Base-by-base conservation (phyloP, 2,329 filamentous ascomycete genomes). In the Metarhizium rileyi region DNA sequence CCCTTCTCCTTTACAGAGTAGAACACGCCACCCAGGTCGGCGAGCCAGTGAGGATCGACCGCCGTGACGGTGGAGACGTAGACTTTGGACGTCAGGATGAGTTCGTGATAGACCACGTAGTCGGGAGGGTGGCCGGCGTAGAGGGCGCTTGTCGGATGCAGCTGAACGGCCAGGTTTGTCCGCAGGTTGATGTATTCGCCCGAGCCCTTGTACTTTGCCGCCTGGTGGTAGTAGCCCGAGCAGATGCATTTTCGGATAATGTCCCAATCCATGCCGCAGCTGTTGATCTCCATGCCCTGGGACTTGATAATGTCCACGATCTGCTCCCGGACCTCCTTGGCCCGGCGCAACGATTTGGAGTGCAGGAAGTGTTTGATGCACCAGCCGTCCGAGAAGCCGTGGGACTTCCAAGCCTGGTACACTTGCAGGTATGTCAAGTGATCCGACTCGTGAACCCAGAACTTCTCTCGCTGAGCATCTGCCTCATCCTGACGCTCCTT, bases 1-100 rank as follows among this genome's bases (percentile, higher is more conserved):
- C 91, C 93, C 69, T 98, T 98, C 69, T 97, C 91, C 70, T 95
- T 96, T 62, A 98, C 80, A 1, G 86, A 93, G 68, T 97, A 98
- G 67, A 98, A 98, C 0, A 98, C 93, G 2, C 90, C 93, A 30
- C 94, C 93, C 5, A 98, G 75, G 64, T 98, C 93, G 6, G 93
- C 93, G 38, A 98, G 80, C 93, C 93, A 98, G 64, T 94, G 89
- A 47, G 93, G 91, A 65, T 98, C 93, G 1, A 98, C 93, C 1
- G 89, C 82, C 4, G 93, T 98, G 9, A 98, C 93, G 4, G 89
- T 95, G 3, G 88, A 94, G 83, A 98, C 96, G 72, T 97, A 98
- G 65, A 97, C 93, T 64, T 95, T 96, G 50, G 84, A 88, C 0
- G 93, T 98, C 53, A 98, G 80, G 59, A 98, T 95, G 51, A 98